These are phyloP conservation scores for Fusarium verticillioides DNA, from an alignment of 2,329 filamentous ascomycete species.

Conservation along the genomic window DNA sequence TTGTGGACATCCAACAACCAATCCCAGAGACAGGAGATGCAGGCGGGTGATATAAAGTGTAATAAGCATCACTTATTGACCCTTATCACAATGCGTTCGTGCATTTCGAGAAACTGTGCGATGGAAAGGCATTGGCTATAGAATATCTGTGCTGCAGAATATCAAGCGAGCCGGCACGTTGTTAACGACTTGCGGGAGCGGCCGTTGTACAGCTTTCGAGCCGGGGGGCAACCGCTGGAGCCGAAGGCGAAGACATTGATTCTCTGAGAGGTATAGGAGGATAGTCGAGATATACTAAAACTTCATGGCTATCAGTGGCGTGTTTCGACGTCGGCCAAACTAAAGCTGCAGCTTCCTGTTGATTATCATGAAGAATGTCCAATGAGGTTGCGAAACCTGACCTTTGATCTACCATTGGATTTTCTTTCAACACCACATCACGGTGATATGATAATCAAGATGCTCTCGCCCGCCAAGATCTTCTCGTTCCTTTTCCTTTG, in stretches of 20 bases:
- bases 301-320: background rate
- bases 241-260: constrained; percentile 4
- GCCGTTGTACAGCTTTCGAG: constrained; percentile 21
- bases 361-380: background rate
- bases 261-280: background rate
- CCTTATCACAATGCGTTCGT: background rate
- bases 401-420: constrained; percentile 16
- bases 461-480: background rate
- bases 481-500: background rate
- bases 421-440: background rate
- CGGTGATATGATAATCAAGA: constrained; percentile 1
- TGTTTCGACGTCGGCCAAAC: background rate
- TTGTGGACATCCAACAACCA: constrained; percentile 18
- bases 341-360: background rate
- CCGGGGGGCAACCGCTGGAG: background rate
- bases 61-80: constrained; percentile 5
- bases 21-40: constrained; percentile 5
- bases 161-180: background rate
- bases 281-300: background rate
- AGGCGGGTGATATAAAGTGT: constrained; percentile 16
- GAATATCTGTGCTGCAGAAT: background rate
- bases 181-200: constrained; percentile 15
- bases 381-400: constrained; percentile 21
- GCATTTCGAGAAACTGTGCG: background rate
- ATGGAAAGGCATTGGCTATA: background rate